These are phyloP conservation scores for Mucor plumbeus DNA, from an alignment of 371 early-diverging fungal species.

Conservation along the genomic window DNA sequence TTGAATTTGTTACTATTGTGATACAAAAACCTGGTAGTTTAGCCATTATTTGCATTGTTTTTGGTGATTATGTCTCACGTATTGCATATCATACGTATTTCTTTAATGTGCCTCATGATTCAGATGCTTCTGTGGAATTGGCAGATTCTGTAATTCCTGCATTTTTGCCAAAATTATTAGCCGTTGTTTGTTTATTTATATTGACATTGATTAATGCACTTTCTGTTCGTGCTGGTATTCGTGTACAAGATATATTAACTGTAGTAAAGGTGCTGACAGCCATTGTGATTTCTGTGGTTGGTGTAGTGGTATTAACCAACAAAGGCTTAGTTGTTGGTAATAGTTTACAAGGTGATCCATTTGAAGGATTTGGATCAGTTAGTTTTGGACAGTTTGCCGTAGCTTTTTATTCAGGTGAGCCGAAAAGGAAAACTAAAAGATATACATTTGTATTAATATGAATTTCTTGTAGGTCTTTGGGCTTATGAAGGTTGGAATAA, in stretches of 20 bases:
- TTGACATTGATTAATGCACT: slow-evolving; percentile 77
- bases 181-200: slow-evolving; percentile 63
- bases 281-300: slow-evolving; percentile 75
- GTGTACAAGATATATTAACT: slow-evolving; percentile 83
- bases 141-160: slow-evolving; percentile 54
- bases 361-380: slow-evolving; percentile 61
- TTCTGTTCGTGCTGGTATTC: slow-evolving; percentile 73
- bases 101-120: slow-evolving; percentile 51
- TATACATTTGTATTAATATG: not conserved
- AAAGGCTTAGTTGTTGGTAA: slow-evolving; percentile 60
- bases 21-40: slow-evolving; percentile 75
- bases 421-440: no score
- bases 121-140: slow-evolving; percentile 49
- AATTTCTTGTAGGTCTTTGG: slow-evolving; percentile 72
- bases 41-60: slow-evolving; percentile 79
- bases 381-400: slow-evolving; percentile 74
- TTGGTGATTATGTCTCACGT: slow-evolving; percentile 78
- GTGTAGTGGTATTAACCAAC: slow-evolving; percentile 69
- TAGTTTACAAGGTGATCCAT: slow-evolving; percentile 67
- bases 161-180: slow-evolving; percentile 75
- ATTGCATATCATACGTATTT: slow-evolving; percentile 65
- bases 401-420: slow-evolving; percentile 73
- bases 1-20: slow-evolving; percentile 74
- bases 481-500: slow-evolving; percentile 93
- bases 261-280: slow-evolving; percentile 81